Conservation (phyloP, 1,284 basidiomycete genomes). For the Polyporus tsugae region DNA sequence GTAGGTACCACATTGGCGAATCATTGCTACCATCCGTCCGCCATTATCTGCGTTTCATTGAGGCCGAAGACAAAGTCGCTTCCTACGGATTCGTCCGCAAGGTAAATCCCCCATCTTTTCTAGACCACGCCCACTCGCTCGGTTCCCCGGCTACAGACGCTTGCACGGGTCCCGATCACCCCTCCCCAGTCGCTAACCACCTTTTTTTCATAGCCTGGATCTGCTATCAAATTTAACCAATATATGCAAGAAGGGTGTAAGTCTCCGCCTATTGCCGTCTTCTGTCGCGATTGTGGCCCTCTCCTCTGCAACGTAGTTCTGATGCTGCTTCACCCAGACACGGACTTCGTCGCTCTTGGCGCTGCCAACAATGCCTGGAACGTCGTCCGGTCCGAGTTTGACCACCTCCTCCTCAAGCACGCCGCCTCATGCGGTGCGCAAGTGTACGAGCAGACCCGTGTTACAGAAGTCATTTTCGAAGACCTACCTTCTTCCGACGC, state of each 20-base stretch:
- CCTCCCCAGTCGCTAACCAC: background rate
- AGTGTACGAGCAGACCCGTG: constrained; percentile 49
- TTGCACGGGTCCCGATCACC: background rate
- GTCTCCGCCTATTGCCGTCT: constrained; percentile 26
- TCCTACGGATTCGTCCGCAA: constrained; percentile 47
- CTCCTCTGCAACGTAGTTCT: background rate
- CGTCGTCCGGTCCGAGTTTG: constrained; percentile 52
- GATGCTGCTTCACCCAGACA: constrained; percentile 38
- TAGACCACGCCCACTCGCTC: background rate
- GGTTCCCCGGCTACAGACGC: background rate
- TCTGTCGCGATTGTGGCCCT: background rate
- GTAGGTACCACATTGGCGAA: constrained; percentile 53
- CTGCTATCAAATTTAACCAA: constrained; percentile 53
- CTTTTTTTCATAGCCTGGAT: constrained; percentile 44
- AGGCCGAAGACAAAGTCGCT: constrained; percentile 46
- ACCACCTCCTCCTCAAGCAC: constrained; percentile 50
- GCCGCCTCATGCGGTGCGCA: constrained; percentile 43
- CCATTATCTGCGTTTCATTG: constrained; percentile 51
- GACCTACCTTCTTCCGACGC: constrained; percentile 14
- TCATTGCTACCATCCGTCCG: constrained; percentile 51
- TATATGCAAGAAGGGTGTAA: constrained; percentile 50
- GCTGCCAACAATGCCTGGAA: constrained; percentile 49
- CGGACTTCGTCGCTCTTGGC: constrained; percentile 51
- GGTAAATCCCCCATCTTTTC: constrained; percentile 35
- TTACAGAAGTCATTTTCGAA: constrained; percentile 43